Evolutionary conservation across 2,329 filamentous ascomycete genomes (phyloP).

Genomic region (Colletotrichum sp.): DNA sequence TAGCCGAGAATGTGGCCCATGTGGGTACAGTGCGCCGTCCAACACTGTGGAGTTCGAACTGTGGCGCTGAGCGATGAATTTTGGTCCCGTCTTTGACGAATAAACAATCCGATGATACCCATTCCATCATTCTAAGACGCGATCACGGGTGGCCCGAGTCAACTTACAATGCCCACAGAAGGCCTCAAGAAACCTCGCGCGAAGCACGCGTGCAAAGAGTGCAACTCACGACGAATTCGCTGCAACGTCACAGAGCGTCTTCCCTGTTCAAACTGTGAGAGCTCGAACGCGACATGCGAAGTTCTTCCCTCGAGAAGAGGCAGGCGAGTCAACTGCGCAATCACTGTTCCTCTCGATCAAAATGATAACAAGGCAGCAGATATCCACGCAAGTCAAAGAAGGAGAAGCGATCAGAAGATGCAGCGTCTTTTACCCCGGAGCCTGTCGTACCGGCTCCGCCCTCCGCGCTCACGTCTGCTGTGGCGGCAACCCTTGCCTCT

Average conservation of each 20-base stretch:
- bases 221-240: slow-evolving; percentile 25
- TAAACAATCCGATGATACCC: not conserved
- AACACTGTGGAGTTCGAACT: not conserved
- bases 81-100: not conserved
- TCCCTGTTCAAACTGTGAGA: slow-evolving; percentile 25
- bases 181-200: slow-evolving; percentile 21
- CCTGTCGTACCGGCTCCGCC: not conserved
- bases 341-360: not conserved
- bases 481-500: slow-evolving; percentile 4
- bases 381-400: slow-evolving; percentile 21
- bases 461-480: not conserved
- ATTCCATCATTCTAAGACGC: not conserved
- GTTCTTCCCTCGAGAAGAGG: slow-evolving; percentile 23
- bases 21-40: not conserved
- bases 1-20: not conserved
- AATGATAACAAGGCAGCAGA: not conserved
- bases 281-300: slow-evolving; percentile 18
- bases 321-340: not conserved
- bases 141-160: not conserved
- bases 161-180: not conserved
- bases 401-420: not conserved
- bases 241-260: slow-evolving; percentile 25
- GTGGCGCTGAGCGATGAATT: not conserved
- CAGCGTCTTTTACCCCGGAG: not conserved
- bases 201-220: slow-evolving; percentile 26